Base-by-base conservation (phyloP, 129 eudicot species). In the Escallonia rubra region DNA sequence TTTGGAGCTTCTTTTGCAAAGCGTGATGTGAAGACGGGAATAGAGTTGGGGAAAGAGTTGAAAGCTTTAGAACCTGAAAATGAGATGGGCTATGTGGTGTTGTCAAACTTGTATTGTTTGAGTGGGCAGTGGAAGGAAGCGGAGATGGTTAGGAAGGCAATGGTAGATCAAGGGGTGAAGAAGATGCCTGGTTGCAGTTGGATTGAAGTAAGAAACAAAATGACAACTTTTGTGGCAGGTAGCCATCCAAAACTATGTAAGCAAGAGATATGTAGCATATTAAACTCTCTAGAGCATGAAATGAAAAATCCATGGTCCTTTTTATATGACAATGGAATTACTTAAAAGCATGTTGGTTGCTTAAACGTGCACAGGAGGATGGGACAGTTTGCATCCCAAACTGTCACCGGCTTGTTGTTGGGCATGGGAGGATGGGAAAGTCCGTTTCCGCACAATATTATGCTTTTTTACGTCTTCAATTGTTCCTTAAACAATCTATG, bases 111-210 rank as follows among this genome's bases (percentile, higher is more conserved):
- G 88, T 90, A 86, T 66, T 81, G 88, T 77, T 82, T 81, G n/a
- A 86, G 72, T 61, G 90, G 73, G 39, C 80, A 77, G 68, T 90
- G 96, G 96, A 75, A 81, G 80, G 88, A 81, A 64, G 95, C 95
- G 5, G 88, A 90, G 80, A 70, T 78, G 58, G 78, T 86, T 64
- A 90, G 96, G 68, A 84, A 79, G 61, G 57, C 47, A 3, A 86
- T 90, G 96, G 74, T 57, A 4, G 86, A 83, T 63, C 61, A 63
- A 42, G 81, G 88, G 44, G 78, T 90, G 64, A 86, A 69, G 79
- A 90, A 86, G 79, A 65, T 57, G 76, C 90, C 90, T 10, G 96
- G 96, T 52, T 81, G 86, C 72, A 90, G 96, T 76, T 90, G 95
- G 96, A 76, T 90, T 61, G 90, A 90, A 73, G 77, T 90, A 6